Conservation (phyloP, 164 flowering plant species). For the Annona cherimola region DNA sequence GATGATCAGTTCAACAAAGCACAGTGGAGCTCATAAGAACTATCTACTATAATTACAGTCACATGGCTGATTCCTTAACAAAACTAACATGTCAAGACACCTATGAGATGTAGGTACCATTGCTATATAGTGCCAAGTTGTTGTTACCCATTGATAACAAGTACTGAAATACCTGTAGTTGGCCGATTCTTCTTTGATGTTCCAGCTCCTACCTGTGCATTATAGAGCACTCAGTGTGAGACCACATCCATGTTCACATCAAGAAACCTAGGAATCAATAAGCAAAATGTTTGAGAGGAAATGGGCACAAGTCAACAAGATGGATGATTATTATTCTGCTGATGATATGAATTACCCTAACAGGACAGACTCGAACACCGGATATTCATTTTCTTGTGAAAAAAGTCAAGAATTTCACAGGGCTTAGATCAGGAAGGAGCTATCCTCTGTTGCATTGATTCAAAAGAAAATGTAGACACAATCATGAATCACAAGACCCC, state of each 20-base stretch:
- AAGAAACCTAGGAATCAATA: background rate
- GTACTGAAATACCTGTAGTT: constrained; percentile 49
- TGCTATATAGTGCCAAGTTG: background rate
- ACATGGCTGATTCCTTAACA: too few species aligned
- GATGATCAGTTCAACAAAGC: too few species aligned
- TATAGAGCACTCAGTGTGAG: background rate
- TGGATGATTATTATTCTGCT: background rate
- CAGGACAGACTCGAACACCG: too few species aligned
- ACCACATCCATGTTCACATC: background rate
- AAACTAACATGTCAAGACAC: background rate
- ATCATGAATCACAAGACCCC: too few species aligned
- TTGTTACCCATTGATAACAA: background rate
- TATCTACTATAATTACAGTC: too few species aligned
- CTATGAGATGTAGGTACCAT: background rate
- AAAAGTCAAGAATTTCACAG: too few species aligned
- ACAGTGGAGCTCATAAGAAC: too few species aligned
- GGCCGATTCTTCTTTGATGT: constrained; percentile 64
- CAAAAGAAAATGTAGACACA: too few species aligned
- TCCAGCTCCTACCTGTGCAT: constrained; percentile 44
- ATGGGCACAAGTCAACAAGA: background rate
- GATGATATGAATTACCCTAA: background rate
- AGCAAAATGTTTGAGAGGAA: background rate
- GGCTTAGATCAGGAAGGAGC: too few species aligned
- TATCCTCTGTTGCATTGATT: too few species aligned
- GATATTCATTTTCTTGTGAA: too few species aligned